A percentile compares a stretch with the other conserved stretches of the same genome.
Evolutionary conservation across 441 rosid genomes (phyloP).

Genomic region (Brassica balearica): DNA sequence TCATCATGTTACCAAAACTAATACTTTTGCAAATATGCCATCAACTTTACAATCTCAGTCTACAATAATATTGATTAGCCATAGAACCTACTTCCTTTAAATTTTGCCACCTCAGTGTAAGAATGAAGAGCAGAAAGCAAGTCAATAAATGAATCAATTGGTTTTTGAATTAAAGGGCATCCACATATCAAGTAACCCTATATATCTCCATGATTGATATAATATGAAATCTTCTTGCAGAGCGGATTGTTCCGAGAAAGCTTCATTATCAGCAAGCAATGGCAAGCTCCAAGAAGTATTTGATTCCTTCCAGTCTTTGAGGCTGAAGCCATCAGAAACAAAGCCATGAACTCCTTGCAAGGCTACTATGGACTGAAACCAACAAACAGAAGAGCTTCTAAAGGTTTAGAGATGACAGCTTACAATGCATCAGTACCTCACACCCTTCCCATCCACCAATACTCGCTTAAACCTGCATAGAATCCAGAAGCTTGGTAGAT

Average conservation of each 20-base stretch:
- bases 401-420: background rate
- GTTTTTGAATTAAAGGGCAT: slow-evolving; percentile 7
- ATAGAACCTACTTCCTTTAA: background rate
- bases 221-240: slow-evolving; percentile 48
- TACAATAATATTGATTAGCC: background rate
- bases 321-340: slow-evolving; percentile 32
- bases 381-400: background rate
- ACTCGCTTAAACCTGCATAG: background rate
- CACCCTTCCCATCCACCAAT: background rate
- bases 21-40: background rate
- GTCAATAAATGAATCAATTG: background rate
- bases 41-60: background rate
- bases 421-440: slow-evolving; percentile 1
- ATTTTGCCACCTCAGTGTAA: background rate
- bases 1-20: background rate
- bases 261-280: slow-evolving; percentile 36
- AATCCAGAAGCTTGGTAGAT: background rate
- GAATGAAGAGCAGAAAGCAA: background rate
- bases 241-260: slow-evolving; percentile 44
- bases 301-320: slow-evolving; percentile 77
- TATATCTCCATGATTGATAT: slow-evolving; percentile 18
- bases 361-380: background rate
- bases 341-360: background rate
- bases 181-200: background rate
- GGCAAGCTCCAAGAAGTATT: slow-evolving; percentile 43